phyloP scores from a whole-genome alignment of 2,329 filamentous ascomycete species.

The Scytalidium sp. region DNA sequence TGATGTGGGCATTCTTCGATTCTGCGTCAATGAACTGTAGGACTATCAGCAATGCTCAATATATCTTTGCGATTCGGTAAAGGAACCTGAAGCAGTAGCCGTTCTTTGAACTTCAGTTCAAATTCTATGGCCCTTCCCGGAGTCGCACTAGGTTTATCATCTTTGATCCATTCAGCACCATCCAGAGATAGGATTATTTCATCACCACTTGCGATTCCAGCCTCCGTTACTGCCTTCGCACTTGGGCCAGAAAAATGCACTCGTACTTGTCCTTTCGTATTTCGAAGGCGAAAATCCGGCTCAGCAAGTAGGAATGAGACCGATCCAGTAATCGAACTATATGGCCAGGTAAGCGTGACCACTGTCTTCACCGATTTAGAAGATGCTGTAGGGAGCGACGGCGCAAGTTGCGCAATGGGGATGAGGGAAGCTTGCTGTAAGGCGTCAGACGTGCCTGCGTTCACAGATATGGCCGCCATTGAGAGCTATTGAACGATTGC shows the following conservation, averaged over 20 bases:
- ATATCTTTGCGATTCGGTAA: not conserved
- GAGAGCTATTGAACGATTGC: not conserved
- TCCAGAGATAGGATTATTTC: conserved; percentile 66
- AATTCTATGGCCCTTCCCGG: conserved; percentile 53
- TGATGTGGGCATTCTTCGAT: conserved; percentile 40
- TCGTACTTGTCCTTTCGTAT: conserved; percentile 75
- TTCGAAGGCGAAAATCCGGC: conserved; percentile 76
- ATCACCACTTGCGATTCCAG: conserved; percentile 75
- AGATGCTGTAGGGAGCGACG: conserved; percentile 39
- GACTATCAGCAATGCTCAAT: conserved; percentile 10
- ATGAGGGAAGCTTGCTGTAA: conserved; percentile 33
- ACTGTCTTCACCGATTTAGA: conserved; percentile 60
- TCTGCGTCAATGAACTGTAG: conserved; percentile 46
- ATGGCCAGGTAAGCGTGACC: conserved; percentile 88
- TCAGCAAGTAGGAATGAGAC: conserved; percentile 82
- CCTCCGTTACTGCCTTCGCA: conserved; percentile 66
- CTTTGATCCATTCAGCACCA: conserved; percentile 58
- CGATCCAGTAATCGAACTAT: conserved; percentile 71
- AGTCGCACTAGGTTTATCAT: conserved; percentile 37
- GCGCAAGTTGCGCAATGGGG: conserved; percentile 54
- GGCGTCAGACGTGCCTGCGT: conserved; percentile 2
- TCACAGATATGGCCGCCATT: conserved; percentile 15
- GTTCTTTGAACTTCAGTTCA: conserved; percentile 54
- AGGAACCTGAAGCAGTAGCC: conserved; percentile 45
- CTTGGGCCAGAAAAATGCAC: conserved; percentile 69